Conservation (phyloP, 164 flowering plant genomes). For the Berberis vulgaris region DNA sequence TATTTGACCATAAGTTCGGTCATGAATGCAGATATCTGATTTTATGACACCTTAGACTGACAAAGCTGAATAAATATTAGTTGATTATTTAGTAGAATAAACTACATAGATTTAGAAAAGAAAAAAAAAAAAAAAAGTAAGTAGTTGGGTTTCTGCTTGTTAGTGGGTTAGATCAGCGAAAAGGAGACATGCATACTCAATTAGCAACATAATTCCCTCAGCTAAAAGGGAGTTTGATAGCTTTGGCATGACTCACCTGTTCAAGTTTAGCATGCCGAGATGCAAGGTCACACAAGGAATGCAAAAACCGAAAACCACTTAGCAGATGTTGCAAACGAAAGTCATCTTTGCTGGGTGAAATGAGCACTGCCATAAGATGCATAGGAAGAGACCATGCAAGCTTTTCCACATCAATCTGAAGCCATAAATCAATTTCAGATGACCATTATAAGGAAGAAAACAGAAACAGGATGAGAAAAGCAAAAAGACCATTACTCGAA, state of each 20-base stretch:
- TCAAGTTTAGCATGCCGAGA: constrained; percentile 65
- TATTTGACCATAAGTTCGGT: too few species aligned
- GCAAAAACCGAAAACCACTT: constrained; percentile 64
- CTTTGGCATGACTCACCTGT: constrained; percentile 43
- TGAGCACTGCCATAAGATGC: constrained; percentile 74
- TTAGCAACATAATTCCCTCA: not conserved
- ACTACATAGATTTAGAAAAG: too few species aligned
- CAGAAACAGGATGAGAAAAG: constrained; percentile 2
- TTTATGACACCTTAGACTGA: too few species aligned
- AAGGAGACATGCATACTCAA: not conserved
- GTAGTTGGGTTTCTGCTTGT: too few species aligned
- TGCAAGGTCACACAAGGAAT: constrained; percentile 68
- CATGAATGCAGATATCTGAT: too few species aligned
- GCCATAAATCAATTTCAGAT: constrained; percentile 1
- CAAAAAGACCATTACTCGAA: constrained; percentile 38
- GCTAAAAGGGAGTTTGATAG: constrained; percentile 1
- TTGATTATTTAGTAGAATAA: too few species aligned
- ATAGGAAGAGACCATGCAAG: constrained; percentile 65
- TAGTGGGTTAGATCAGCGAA: too few species aligned
- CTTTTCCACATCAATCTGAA: constrained; percentile 79
- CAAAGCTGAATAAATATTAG: too few species aligned
- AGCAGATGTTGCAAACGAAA: constrained; percentile 46
- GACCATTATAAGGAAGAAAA: not conserved
- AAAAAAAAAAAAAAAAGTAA: too few species aligned
- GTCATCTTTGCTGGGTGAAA: constrained; percentile 49